Conservation (phyloP, 139 green algal genomes). For the Chlorella ohadii region DNA sequence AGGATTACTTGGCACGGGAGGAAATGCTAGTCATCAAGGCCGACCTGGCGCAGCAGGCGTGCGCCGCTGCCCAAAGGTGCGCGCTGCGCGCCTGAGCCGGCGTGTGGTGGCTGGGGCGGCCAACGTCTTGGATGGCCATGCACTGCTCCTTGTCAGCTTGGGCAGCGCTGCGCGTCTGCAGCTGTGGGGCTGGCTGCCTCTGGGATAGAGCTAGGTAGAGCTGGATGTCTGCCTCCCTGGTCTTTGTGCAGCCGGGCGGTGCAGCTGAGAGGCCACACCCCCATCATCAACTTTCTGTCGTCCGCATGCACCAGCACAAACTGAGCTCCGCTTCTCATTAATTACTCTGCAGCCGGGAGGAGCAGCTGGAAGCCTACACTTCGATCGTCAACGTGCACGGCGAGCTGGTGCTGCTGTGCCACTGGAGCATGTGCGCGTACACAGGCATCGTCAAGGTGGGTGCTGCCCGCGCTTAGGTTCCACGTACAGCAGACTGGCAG, state of each 20-base stretch:
- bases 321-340: too few species aligned
- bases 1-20: constrained; percentile 15
- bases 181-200: too few species aligned
- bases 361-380: constrained; percentile 12
- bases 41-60: constrained; percentile 16
- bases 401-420: constrained; percentile 35
- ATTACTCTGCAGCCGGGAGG: neutral
- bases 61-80: neutral
- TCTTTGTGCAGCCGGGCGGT: neutral
- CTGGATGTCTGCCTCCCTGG: neutral
- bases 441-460: constrained; percentile 29
- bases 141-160: too few species aligned
- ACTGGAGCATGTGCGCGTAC: constrained; percentile 29
- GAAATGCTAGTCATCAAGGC: constrained; percentile 36
- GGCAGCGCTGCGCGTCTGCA: too few species aligned
- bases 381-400: constrained; percentile 20
- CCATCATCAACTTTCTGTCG: too few species aligned
- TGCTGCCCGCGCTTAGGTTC: too few species aligned
- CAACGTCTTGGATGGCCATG: too few species aligned
- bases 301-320: too few species aligned
- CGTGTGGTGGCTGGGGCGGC: too few species aligned
- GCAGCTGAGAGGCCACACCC: neutral
- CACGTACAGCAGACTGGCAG: too few species aligned
- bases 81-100: neutral
- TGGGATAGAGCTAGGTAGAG: neutral